phyloP scores from a whole-genome alignment of 2,329 filamentous ascomycete species.

The Chaetomium globosum region DNA sequence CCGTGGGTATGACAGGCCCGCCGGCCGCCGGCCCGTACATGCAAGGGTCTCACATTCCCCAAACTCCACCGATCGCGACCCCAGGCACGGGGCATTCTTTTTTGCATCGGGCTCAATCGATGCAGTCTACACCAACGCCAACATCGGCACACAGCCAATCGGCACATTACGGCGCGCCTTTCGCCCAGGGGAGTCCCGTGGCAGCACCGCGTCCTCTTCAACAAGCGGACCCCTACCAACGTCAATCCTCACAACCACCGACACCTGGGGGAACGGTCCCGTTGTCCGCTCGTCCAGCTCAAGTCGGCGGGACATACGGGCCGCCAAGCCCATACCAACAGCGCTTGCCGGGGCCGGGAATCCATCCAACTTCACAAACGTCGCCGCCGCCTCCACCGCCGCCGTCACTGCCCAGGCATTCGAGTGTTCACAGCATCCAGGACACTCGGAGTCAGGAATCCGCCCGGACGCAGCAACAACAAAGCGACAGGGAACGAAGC shows the following conservation, averaged over 20 bases:
- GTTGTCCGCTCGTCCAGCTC: conserved; percentile 41
- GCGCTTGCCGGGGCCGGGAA: conserved; percentile 45
- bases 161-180: conserved; percentile 55
- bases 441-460: conserved; percentile 44
- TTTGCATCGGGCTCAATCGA: conserved; percentile 57
- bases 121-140: conserved; percentile 63
- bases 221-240: conserved; percentile 50
- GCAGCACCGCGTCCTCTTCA: conserved; percentile 49
- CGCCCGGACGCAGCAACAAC: conserved; percentile 55
- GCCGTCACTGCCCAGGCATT: conserved; percentile 48
- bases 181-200: conserved; percentile 57
- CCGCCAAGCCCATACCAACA: conserved; percentile 65
- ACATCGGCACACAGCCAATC: conserved; percentile 62
- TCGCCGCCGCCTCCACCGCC: conserved; percentile 44
- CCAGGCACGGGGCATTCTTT: conserved; percentile 46
- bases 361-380: conserved; percentile 42
- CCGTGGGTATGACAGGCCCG: conserved; percentile 41
- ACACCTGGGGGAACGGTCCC: conserved; percentile 58
- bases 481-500: conserved; percentile 68
- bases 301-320: conserved; percentile 41
- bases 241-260: conserved; percentile 58
- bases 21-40: conserved; percentile 45
- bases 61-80: conserved; percentile 54
- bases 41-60: conserved; percentile 49
- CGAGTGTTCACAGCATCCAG: conserved; percentile 49